Percentiles rank a stretch among this genome's conserved stretches.
Conservation (phyloP, 345 rosid genomes). For the Sonneratia alba region DNA sequence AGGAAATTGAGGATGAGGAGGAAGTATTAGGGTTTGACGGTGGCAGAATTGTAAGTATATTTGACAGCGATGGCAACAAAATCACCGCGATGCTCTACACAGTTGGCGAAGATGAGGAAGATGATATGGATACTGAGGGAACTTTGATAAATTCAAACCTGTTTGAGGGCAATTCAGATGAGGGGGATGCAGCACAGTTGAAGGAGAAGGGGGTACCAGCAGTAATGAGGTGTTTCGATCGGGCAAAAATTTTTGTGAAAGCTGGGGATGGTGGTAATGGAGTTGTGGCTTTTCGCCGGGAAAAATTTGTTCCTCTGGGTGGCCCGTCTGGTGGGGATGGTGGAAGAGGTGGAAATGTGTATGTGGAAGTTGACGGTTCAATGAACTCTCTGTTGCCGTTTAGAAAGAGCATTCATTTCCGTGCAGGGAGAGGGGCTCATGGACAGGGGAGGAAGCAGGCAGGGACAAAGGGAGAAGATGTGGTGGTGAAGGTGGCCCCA, state of each 20-base stretch:
- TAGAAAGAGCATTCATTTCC: conserved; percentile 68
- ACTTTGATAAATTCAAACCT: conserved; percentile 8
- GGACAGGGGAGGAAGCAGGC: conserved; percentile 66
- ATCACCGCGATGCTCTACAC: conserved; percentile 14
- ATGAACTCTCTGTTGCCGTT: conserved; percentile 83
- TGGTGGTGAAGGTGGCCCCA: conserved; percentile 78
- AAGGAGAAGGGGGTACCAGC: conserved; percentile 94
- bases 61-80: conserved; percentile 12
- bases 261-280: conserved; percentile 94
- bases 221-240: conserved; percentile 87
- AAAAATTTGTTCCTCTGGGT: conserved; percentile 77
- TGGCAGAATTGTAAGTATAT: conserved; percentile 23
- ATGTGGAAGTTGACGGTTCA: conserved; percentile 64
- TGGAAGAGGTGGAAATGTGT: conserved; percentile 86
- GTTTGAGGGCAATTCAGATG: conserved; percentile 20
- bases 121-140: neutral
- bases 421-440: conserved; percentile 74
- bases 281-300: conserved; percentile 78
- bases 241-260: conserved; percentile 67
- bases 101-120: conserved; percentile 8
- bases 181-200: conserved; percentile 25
- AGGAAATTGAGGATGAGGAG: conserved; percentile 8
- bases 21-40: conserved; percentile 18
- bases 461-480: conserved; percentile 77
- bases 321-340: conserved; percentile 98